A percentile compares a stretch with the other conserved stretches of the same genome.
These are phyloP conservation scores for Rhodotorula graminis DNA, from an alignment of 768 basidiomycete genomes.

Conservation along the genomic window DNA sequence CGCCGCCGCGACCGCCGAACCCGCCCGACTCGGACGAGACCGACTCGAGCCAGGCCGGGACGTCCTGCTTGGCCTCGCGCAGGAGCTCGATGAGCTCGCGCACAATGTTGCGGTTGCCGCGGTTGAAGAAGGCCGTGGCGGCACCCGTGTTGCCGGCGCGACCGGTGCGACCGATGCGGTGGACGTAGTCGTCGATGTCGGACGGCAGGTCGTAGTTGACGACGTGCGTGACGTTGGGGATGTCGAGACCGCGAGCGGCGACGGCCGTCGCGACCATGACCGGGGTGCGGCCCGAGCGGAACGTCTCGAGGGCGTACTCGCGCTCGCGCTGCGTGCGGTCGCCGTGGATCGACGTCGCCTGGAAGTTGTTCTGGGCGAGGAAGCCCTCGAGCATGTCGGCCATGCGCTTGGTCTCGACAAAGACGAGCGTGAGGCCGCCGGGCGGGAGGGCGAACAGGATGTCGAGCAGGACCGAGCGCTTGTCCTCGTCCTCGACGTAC, in stretches of 20 bases:
- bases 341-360: slow-evolving; percentile 95
- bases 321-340: slow-evolving; percentile 97
- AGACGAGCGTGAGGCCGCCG: slow-evolving; percentile 83
- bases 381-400: slow-evolving; percentile 98
- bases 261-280: slow-evolving; percentile 97
- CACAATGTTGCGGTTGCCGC: slow-evolving; percentile 54
- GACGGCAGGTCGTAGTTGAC: slow-evolving; percentile 96
- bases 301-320: slow-evolving; percentile 88
- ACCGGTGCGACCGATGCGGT: slow-evolving; percentile 60
- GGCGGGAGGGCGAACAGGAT: slow-evolving; percentile 73
- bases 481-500: slow-evolving; percentile 94
- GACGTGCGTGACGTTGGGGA: slow-evolving; percentile 98
- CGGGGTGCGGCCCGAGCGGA: slow-evolving; percentile 90
- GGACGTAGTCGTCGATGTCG: slow-evolving; percentile 98
- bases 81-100: slow-evolving; percentile 87
- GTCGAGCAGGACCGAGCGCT: slow-evolving; percentile 92
- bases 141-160: slow-evolving; percentile 97
- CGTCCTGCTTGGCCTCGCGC: slow-evolving; percentile 92
- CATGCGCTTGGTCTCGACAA: slow-evolving; percentile 99
- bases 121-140: slow-evolving; percentile 78
- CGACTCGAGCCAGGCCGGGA: slow-evolving; percentile 82
- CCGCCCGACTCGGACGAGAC: slow-evolving; percentile 67
- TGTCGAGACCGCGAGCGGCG: slow-evolving; percentile 93
- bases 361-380: slow-evolving; percentile 71
- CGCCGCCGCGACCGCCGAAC: slow-evolving; percentile 47